phyloP scores from a whole-genome alignment of 495 filamentous ascomycete species.

The Lepraria neglecta region DNA sequence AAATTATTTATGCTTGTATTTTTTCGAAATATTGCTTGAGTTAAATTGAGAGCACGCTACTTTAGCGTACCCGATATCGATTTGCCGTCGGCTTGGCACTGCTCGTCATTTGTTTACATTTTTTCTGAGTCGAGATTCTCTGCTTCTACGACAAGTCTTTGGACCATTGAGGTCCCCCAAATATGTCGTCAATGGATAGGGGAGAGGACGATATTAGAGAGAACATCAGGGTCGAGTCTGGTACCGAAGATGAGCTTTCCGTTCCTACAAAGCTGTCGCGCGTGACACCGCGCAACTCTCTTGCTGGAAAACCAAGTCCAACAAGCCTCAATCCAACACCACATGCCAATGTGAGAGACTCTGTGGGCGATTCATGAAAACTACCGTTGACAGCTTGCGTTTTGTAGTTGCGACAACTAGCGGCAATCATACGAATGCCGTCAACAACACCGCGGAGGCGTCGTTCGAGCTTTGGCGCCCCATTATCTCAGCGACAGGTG shows the following conservation, averaged over 20 bases:
- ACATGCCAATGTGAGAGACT: slow-evolving; percentile 30
- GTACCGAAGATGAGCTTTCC: slow-evolving; percentile 19
- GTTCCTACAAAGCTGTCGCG: slow-evolving; percentile 15
- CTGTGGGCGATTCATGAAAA: neutral
- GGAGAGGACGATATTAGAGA: neutral
- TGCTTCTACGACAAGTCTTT: neutral
- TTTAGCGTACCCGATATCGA: slow-evolving; percentile 9
- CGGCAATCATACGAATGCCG: slow-evolving; percentile 33
- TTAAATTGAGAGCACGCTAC: neutral
- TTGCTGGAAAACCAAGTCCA: slow-evolving; percentile 23
- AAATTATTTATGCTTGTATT: neutral
- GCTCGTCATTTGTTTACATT: slow-evolving; percentile 9
- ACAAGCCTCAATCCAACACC: slow-evolving; percentile 29
- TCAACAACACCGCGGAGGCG: slow-evolving; percentile 37
- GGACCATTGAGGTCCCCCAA: neutral
- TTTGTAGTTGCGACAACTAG: slow-evolving; percentile 34
- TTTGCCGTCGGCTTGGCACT: neutral
- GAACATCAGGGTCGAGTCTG: slow-evolving; percentile 1
- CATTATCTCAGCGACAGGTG: slow-evolving; percentile 27
- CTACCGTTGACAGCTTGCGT: neutral
- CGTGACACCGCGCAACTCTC: slow-evolving; percentile 35
- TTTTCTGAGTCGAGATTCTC: neutral
- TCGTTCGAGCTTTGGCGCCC: slow-evolving; percentile 30
- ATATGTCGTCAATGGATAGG: neutral
- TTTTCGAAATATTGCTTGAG: too few species aligned